phyloP scores from a whole-genome alignment of 139 green algal genomes.

The Nannochloris sp. region DNA sequence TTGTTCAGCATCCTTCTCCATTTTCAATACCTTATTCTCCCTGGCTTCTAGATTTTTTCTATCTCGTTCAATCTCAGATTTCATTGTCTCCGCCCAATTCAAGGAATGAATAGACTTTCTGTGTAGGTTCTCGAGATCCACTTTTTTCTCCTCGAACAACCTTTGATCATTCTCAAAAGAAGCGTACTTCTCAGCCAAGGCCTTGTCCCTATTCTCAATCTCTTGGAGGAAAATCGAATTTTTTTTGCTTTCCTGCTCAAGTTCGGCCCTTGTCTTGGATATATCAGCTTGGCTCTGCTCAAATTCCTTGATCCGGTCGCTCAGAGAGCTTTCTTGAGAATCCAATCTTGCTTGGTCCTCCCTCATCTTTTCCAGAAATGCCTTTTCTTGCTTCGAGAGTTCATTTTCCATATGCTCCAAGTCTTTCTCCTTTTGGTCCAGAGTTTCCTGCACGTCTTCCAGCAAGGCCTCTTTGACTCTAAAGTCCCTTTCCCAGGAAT shows the following conservation, averaged over 20 bases:
- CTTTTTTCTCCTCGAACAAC: background rate
- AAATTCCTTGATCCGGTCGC: slow-evolving; percentile 12
- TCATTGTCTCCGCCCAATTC: too few relatives aligned
- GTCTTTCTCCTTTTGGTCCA: background rate
- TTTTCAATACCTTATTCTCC: slow-evolving; percentile 21
- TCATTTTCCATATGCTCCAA: background rate
- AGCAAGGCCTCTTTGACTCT: slow-evolving; percentile 13
- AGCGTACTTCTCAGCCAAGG: too few relatives aligned
- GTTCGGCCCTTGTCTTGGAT: too few relatives aligned
- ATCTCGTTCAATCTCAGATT: slow-evolving; percentile 23
- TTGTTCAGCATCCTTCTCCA: slow-evolving; percentile 19
- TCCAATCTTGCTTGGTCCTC: too few relatives aligned
- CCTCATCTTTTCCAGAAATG: too few relatives aligned
- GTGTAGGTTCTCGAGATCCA: slow-evolving; percentile 13
- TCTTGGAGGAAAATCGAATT: too few relatives aligned
- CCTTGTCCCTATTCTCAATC: too few relatives aligned
- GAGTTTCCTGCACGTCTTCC: background rate
- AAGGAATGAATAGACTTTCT: background rate
- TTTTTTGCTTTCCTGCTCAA: too few relatives aligned
- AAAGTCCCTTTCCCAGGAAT: slow-evolving; percentile 19
- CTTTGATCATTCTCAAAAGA: too few relatives aligned
- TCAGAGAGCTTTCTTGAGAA: slow-evolving; percentile 14
- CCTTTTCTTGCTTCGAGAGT: background rate
- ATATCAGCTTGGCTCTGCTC: slow-evolving; percentile 6
- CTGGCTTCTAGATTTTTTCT: slow-evolving; percentile 6